A percentile compares a stretch with the other conserved stretches of the same genome.
Conservation (phyloP, 1,284 basidiomycete genomes). For the Microbotryomycetes sp. region DNA sequence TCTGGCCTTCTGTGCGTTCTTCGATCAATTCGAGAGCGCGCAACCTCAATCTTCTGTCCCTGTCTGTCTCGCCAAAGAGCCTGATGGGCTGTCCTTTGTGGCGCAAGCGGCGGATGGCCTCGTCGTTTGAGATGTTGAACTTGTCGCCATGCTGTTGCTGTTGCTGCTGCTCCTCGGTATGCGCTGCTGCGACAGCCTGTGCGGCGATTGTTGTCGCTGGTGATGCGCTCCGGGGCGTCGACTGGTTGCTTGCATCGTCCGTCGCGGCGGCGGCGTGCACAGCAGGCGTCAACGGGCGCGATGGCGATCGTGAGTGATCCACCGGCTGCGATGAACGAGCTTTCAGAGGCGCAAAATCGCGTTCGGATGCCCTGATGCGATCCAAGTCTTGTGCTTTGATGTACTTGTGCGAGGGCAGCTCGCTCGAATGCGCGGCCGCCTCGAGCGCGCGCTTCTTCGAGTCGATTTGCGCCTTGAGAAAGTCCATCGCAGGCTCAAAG, state of each 20-base stretch:
- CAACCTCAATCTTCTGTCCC: conserved; percentile 79
- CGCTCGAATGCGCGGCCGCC: not conserved
- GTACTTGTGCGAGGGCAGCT: conserved; percentile 51
- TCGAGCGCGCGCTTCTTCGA: conserved; percentile 69
- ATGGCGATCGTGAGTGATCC: not conserved
- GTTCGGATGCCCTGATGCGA: conserved; percentile 19
- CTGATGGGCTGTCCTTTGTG: conserved; percentile 89
- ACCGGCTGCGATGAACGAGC: conserved; percentile 50
- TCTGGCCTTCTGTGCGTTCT: conserved; percentile 56
- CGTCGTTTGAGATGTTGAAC: conserved; percentile 90
- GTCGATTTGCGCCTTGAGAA: conserved; percentile 78
- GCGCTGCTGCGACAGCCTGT: not conserved
- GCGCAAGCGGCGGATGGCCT: conserved; percentile 79
- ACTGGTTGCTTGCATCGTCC: conserved; percentile 35
- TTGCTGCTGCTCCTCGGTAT: not conserved
- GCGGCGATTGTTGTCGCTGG: not conserved
- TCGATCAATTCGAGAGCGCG: conserved; percentile 91
- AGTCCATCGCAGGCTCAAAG: conserved; percentile 59
- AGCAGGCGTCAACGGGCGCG: not conserved
- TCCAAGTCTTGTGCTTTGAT: conserved; percentile 6
- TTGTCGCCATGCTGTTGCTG: conserved; percentile 42
- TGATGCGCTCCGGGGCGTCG: not conserved
- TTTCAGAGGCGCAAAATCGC: conserved; percentile 52
- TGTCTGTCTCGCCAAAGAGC: conserved; percentile 90
- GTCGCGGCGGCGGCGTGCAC: not conserved